Percentiles rank a stretch among this genome's conserved stretches.
These are phyloP conservation scores for Aegilops bicornis DNA, from an alignment of 176 grass and related monocot genomes.

Conservation along the genomic window DNA sequence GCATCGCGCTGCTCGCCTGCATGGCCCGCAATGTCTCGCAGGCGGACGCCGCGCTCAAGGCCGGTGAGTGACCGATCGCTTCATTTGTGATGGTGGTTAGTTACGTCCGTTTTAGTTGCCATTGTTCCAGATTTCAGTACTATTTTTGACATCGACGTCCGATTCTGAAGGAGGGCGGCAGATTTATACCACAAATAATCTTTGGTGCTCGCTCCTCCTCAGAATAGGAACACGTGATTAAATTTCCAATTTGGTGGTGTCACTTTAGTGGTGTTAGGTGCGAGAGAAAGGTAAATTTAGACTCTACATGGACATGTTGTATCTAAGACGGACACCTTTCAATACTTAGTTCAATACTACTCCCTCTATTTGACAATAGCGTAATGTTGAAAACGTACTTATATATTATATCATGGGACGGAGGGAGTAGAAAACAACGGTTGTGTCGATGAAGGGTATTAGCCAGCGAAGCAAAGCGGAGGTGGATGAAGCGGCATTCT, in stretches of 20 bases:
- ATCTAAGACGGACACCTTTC: neutral
- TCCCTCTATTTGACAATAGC: too few relatives aligned
- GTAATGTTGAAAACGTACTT: too few relatives aligned
- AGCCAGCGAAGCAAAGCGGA: too few relatives aligned
- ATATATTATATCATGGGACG: too few relatives aligned
- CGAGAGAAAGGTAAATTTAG: too few relatives aligned
- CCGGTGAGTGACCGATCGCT: conserved; percentile 41
- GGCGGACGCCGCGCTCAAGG: conserved; percentile 63
- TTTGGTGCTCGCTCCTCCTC: neutral
- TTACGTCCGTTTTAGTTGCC: neutral
- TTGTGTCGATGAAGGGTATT: neutral
- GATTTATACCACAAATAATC: neutral
- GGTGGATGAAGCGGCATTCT: too few relatives aligned
- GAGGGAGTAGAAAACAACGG: neutral
- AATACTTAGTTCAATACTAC: neutral
- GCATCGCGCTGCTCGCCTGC: conserved; percentile 64
- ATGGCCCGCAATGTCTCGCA: conserved; percentile 77
- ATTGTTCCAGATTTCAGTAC: neutral
- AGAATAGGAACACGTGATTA: neutral
- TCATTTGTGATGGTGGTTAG: neutral
- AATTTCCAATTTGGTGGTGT: neutral
- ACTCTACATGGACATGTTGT: too few relatives aligned
- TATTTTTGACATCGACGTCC: conserved; percentile 13
- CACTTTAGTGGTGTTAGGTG: neutral
- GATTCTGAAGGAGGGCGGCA: neutral